These are phyloP conservation scores for Alternaria viburni DNA, from an alignment of 2,329 filamentous ascomycete species.

Conservation along the genomic window DNA sequence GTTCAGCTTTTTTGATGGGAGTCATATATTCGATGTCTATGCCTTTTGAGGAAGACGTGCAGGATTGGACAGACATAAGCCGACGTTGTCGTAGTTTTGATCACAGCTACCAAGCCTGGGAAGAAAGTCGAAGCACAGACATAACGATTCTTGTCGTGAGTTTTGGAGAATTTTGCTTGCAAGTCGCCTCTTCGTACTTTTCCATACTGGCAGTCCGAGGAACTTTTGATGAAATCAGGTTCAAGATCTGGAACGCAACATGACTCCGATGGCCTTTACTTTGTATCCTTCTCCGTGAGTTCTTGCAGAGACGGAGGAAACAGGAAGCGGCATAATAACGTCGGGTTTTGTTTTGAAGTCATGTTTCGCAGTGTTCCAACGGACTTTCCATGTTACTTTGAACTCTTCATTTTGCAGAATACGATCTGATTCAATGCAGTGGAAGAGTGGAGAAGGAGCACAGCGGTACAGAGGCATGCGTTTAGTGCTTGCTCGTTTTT, in stretches of 20 bases:
- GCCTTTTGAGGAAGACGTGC: neutral
- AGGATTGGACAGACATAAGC: neutral
- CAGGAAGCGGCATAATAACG: too few relatives aligned
- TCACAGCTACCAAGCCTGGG: neutral
- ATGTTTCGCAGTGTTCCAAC: neutral
- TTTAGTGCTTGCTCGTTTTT: too few relatives aligned
- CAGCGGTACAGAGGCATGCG: neutral
- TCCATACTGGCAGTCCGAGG: too few relatives aligned
- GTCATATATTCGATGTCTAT: neutral
- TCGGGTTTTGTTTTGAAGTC: neutral
- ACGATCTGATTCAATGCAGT: neutral
- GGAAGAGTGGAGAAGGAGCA: neutral
- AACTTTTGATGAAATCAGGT: fast-evolving
- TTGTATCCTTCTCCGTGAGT: neutral
- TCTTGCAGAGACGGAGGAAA: neutral
- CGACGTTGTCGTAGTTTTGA: neutral
- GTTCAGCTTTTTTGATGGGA: neutral
- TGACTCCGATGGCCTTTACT: neutral
- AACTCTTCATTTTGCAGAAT: neutral
- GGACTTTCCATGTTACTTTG: neutral
- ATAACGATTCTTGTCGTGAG: neutral
- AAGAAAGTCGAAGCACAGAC: neutral
- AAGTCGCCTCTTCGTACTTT: neutral
- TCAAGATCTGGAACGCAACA: neutral
- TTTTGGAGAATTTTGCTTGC: neutral